Evolutionary conservation across 1,139 yeast species (phyloP), one percentile per base, ranked within the genome.

Genomic region (Meyerozyma athensensis): DNA sequence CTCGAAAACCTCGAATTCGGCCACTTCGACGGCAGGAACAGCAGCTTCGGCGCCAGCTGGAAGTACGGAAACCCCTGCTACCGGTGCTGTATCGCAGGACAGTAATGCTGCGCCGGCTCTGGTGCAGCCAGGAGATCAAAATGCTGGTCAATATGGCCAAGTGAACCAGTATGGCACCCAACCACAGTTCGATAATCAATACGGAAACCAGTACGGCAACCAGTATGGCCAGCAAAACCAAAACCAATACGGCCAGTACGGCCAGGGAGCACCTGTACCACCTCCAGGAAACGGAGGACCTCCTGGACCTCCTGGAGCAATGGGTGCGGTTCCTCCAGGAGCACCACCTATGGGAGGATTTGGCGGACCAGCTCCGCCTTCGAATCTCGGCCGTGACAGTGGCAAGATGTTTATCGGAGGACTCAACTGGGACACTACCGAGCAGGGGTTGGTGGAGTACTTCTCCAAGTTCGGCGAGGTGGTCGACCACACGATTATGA

Each of bases 331-430:
- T 10, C 37, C 22, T 9, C 39, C 26, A 26, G 20, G n/a, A 7
- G 24, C 39, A 4, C 30, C 30, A 18, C 43, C 40, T 26, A 43
- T 45, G 42, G 7, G 14, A 23, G 26, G 28, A 10, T 24, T 6
- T 5, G 28, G 28, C 5, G 28, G 28, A 5, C 28, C 28, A 24
- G 28, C 28, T 2, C 55, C 52, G 14, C 68, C 68, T 12, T 67
- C 74, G 9, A 62, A 56, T 39, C 50, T 68, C 45, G 74, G 74
- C 9, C 61, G 56, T 39, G 74, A 66, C 36, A 75, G 77, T 44
- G 96, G 97, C 40, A 92, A 92, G 58, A 89, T 94, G 97, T 92
- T 92, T 58, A 81, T 92, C 59, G 99, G 99, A 47, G 99, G 99
- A 37, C 78, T 92, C 50, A 94, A 92, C 54, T 92, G 98, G 98